Evolutionary conservation across 2,329 filamentous ascomycete species (phyloP).

Genomic region (Sphaerulina vaccinii): DNA sequence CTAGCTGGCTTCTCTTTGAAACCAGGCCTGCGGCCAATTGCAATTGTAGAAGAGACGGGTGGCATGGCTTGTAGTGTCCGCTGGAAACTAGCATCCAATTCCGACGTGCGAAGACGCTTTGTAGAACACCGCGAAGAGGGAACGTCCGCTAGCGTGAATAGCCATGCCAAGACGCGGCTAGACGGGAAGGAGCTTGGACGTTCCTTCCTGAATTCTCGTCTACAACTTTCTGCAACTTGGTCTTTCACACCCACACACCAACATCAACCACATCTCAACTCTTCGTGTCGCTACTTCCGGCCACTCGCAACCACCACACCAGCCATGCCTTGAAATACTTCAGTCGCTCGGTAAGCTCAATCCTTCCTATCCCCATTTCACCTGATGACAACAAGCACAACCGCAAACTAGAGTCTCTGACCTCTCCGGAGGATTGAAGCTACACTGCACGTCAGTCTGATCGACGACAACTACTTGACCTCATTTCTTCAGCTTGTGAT

Average conservation of each 20-base stretch:
- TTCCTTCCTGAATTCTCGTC: not conserved
- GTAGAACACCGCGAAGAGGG: no score
- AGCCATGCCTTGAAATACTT: slow-evolving; percentile 2
- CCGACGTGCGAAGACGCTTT: no score
- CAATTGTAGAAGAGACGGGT: no score
- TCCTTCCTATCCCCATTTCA: not conserved
- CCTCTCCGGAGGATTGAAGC: slow-evolving; percentile 30
- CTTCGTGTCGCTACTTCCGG: not conserved
- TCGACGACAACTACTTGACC: slow-evolving; percentile 6
- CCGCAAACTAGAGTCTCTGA: slow-evolving; percentile 34
- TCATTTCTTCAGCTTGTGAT: not conserved
- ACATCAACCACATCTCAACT: not conserved
- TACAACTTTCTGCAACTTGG: not conserved
- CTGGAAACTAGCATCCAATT: no score
- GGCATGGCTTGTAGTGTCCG: no score
- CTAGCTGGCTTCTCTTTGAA: no score
- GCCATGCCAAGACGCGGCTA: no score
- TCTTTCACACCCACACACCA: not conserved
- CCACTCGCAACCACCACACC: not conserved
- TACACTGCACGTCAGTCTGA: slow-evolving; percentile 33
- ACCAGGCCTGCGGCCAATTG: no score
- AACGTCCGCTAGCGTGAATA: no score
- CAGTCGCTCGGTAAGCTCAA: slow-evolving; percentile 15
- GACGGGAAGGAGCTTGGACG: not conserved
- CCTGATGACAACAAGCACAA: slow-evolving; percentile 30